Conservation (phyloP, 2,329 filamentous ascomycete genomes). For the Beauveria sp. region DNA sequence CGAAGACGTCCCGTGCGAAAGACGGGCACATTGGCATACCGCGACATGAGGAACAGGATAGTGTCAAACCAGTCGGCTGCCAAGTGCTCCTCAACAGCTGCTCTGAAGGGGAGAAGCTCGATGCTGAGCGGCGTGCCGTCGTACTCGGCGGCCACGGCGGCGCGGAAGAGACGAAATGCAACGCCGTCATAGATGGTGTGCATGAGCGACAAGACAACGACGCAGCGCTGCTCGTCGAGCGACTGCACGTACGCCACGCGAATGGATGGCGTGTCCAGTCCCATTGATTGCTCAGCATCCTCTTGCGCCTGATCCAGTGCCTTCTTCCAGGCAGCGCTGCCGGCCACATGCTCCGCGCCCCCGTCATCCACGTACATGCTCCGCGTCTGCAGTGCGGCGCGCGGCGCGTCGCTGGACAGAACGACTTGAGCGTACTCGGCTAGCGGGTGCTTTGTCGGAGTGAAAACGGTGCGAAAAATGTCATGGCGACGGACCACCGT, state of each 20-base stretch:
- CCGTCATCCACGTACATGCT: neutral
- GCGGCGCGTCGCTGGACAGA: neutral
- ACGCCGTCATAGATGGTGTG: conserved; percentile 21
- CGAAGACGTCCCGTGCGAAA: conserved; percentile 1
- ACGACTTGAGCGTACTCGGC: conserved; percentile 9
- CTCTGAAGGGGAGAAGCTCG: neutral
- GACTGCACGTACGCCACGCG: conserved; percentile 6
- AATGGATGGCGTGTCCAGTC: conserved; percentile 2
- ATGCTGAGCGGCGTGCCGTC: neutral
- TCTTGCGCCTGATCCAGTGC: neutral
- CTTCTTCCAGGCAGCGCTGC: neutral
- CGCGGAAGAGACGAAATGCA: neutral
- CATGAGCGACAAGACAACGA: conserved; percentile 25
- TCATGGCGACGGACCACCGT: conserved; percentile 1
- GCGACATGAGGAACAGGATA: conserved; percentile 7
- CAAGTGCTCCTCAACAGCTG: neutral
- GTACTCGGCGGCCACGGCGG: conserved; percentile 9
- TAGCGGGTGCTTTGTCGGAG: conserved; percentile 6
- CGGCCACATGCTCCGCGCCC: neutral
- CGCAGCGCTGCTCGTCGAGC: neutral
- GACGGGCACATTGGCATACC: conserved; percentile 1
- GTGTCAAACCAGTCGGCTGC: conserved; percentile 10
- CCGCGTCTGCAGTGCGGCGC: neutral
- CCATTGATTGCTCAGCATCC: neutral
- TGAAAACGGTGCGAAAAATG: conserved; percentile 13